A percentile compares a stretch with the other conserved stretches of the same genome.
Conservation (phyloP, 345 rosid species). For the Gossypium stocksii region DNA sequence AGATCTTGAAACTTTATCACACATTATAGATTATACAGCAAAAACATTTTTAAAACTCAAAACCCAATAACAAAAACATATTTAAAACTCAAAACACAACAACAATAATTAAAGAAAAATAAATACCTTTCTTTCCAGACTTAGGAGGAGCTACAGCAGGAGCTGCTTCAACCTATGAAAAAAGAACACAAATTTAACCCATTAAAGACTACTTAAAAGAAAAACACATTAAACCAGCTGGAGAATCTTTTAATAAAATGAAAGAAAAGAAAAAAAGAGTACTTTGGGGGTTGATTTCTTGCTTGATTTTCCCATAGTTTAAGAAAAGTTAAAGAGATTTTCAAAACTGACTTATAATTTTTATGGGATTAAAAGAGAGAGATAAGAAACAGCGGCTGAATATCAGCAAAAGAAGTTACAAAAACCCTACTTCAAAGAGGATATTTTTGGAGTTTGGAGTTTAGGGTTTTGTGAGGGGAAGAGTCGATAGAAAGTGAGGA, state of each 20-base stretch:
- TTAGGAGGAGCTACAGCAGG: conserved; percentile 7
- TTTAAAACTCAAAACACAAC: neutral
- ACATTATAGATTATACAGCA: neutral
- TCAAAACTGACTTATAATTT: neutral
- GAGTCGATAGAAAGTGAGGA: neutral
- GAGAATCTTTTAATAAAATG: neutral
- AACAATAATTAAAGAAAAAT: neutral
- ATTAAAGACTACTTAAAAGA: neutral
- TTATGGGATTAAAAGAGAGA: neutral
- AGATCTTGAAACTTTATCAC: neutral
- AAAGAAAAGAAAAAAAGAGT: neutral
- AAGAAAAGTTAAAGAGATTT: neutral
- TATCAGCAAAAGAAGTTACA: neutral
- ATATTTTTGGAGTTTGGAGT: neutral
- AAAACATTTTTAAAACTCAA: neutral
- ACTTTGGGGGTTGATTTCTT: conserved; percentile 12
- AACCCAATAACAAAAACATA: neutral
- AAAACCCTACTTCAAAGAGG: neutral
- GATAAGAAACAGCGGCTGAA: neutral
- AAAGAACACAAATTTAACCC: neutral
- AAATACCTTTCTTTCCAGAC: conserved; percentile 14
- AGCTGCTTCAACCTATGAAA: conserved; percentile 18
- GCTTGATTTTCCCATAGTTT: conserved; percentile 15
- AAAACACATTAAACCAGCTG: neutral
- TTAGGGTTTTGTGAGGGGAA: conserved; percentile 6